Evolutionary conservation across 495 filamentous ascomycete genomes (phyloP).

Genomic region (Annulohypoxylon nitens): DNA sequence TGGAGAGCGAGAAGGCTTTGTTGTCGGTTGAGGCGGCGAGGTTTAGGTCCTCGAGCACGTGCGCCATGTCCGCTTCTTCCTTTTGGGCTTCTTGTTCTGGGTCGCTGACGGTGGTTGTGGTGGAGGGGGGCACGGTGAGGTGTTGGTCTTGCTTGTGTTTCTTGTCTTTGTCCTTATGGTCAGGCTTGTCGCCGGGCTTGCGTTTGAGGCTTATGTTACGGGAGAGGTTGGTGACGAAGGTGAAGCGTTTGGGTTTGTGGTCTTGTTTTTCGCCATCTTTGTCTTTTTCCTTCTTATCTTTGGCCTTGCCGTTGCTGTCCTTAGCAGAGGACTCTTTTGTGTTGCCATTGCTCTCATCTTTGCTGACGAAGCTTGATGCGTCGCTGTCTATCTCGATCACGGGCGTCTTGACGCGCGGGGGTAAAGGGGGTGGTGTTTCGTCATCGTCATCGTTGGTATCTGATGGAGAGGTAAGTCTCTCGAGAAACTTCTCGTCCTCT

Average conservation of each 20-base stretch:
- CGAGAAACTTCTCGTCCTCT: slow-evolving; percentile 61
- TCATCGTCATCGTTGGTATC: slow-evolving; percentile 46
- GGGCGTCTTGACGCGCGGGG: slow-evolving; percentile 60
- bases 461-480: slow-evolving; percentile 55
- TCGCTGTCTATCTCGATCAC: slow-evolving; percentile 59
- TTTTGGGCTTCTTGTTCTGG: slow-evolving; percentile 56
- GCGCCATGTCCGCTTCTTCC: slow-evolving; percentile 80
- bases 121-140: slow-evolving; percentile 25
- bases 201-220: slow-evolving; percentile 34
- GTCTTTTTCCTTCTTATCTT: slow-evolving; percentile 36
- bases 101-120: slow-evolving; percentile 50
- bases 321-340: slow-evolving; percentile 29
- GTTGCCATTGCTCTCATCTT: slow-evolving; percentile 25
- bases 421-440: slow-evolving; percentile 55
- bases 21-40: slow-evolving; percentile 30
- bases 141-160: slow-evolving; percentile 33
- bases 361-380: slow-evolving; percentile 50
- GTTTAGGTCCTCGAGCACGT: slow-evolving; percentile 71
- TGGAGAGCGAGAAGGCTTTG: slow-evolving; percentile 77
- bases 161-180: background rate
- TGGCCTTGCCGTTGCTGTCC: slow-evolving; percentile 36
- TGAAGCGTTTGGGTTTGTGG: slow-evolving; percentile 59
- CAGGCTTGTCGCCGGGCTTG: slow-evolving; percentile 32
- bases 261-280: slow-evolving; percentile 37
- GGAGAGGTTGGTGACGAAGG: slow-evolving; percentile 43